phyloP scores from a whole-genome alignment of 495 filamentous ascomycete genomes.

The Aspergillus taichungensis region DNA sequence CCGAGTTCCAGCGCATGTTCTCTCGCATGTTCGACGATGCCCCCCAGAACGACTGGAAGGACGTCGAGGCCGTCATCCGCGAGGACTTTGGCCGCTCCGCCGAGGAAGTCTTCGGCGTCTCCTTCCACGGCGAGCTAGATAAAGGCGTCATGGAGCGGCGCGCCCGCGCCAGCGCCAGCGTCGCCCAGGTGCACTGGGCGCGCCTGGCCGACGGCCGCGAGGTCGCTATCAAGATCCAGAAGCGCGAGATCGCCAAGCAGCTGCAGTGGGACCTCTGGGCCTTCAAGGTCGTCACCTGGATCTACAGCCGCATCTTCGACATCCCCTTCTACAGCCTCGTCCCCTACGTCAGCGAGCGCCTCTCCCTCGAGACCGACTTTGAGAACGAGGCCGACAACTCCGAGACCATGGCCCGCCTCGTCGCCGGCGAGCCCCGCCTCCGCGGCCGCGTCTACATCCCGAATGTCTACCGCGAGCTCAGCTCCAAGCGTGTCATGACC shows the following conservation, averaged over 20 bases:
- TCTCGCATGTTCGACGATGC: slow-evolving; percentile 96
- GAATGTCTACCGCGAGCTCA: slow-evolving; percentile 70
- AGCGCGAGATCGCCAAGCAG: slow-evolving; percentile 83
- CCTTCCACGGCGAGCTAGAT: slow-evolving; percentile 56
- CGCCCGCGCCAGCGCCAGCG: slow-evolving; percentile 80
- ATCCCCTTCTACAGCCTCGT: slow-evolving; percentile 82
- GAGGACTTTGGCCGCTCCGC: slow-evolving; percentile 79
- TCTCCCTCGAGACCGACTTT: slow-evolving; percentile 91
- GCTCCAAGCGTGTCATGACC: slow-evolving; percentile 78
- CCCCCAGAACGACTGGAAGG: slow-evolving; percentile 83
- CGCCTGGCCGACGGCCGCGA: slow-evolving; percentile 72
- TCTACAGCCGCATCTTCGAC: slow-evolving; percentile 77
- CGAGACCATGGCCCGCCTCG: slow-evolving; percentile 67
- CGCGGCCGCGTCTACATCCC: slow-evolving; percentile 80
- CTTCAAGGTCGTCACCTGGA: slow-evolving; percentile 75
- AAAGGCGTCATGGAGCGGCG: slow-evolving; percentile 79
- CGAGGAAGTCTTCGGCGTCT: slow-evolving; percentile 85
- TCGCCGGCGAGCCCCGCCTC: slow-evolving; percentile 68
- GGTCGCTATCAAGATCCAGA: slow-evolving; percentile 95
- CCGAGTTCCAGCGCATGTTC: slow-evolving; percentile 94
- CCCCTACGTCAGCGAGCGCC: slow-evolving; percentile 79
- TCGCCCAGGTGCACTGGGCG: slow-evolving; percentile 97
- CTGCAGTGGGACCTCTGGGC: slow-evolving; percentile 91
- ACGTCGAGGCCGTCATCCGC: slow-evolving; percentile 76
- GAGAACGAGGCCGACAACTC: slow-evolving; percentile 83